Percentiles rank a stretch among this genome's conserved stretches.
Conservation (phyloP, 352 stramenopile genomes). For the Blastocystis sp. region DNA sequence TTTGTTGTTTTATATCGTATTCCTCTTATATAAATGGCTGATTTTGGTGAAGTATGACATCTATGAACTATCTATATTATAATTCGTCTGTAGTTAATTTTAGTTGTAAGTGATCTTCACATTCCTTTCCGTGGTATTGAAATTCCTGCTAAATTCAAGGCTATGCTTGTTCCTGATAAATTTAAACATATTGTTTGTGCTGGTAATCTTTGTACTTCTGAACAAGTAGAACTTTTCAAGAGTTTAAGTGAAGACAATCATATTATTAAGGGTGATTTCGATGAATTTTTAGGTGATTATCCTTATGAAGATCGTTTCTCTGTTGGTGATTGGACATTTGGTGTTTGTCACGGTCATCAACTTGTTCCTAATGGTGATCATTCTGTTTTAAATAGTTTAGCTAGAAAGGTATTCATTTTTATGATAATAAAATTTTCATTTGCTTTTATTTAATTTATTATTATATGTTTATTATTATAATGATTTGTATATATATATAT, state of each 20-base stretch:
- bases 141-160: constrained; percentile 20
- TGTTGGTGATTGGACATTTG: constrained; percentile 2
- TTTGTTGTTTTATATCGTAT: neutral
- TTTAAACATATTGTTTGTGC: constrained; percentile 22
- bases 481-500: neutral
- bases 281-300: neutral
- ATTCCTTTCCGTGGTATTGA: constrained; percentile 10
- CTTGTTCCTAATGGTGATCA: neutral
- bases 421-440: neutral
- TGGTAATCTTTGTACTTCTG: constrained; percentile 10
- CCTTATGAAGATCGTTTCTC: neutral
- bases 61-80: no score
- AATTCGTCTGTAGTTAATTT: constrained; percentile 12
- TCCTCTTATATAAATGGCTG: no score
- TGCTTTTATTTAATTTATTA: neutral
- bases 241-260: constrained; percentile 1
- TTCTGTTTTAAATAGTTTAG: neutral
- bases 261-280: constrained; percentile 1
- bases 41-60: constrained; percentile 32
- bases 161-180: constrained; percentile 30
- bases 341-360: neutral
- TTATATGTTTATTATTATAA: neutral
- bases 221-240: constrained; percentile 7
- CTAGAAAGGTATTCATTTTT: neutral
- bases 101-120: constrained; percentile 12